Conservation (phyloP, 225 moss, liverwort and hornwort genomes). For the Rhytidiadelphus loreus region DNA sequence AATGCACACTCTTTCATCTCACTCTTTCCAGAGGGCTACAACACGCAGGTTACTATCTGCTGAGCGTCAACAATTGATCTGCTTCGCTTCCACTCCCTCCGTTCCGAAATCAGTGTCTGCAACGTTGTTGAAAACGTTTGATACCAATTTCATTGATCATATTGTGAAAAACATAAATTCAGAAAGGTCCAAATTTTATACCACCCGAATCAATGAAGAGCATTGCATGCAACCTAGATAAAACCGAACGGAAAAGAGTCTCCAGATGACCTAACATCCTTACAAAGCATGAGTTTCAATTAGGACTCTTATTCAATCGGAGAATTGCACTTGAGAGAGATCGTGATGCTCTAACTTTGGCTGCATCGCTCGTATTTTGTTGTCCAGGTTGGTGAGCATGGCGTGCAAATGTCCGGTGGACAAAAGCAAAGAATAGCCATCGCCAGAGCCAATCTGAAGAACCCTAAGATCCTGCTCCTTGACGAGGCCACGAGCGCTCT, state of each 20-base stretch:
- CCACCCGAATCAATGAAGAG: background rate
- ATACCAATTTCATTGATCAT: background rate
- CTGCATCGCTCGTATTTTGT: background rate
- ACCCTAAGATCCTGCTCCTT: slow-evolving; percentile 41
- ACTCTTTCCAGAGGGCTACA: slow-evolving; percentile 32
- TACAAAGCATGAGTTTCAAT: background rate
- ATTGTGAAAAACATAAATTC: background rate
- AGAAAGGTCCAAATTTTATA: background rate
- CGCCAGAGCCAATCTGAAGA: slow-evolving; percentile 53
- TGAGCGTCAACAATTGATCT: background rate
- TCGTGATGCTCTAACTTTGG: background rate
- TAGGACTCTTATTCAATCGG: background rate
- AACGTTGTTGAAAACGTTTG: background rate
- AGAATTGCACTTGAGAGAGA: background rate
- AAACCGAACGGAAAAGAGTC: too few relatives aligned
- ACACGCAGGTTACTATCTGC: slow-evolving; percentile 22
- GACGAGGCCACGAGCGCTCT: slow-evolving; percentile 65
- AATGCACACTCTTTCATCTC: slow-evolving; percentile 44
- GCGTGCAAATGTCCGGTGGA: slow-evolving; percentile 64
- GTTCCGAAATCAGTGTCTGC: background rate
- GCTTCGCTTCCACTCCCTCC: background rate
- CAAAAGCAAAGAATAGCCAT: slow-evolving; percentile 67
- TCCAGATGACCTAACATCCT: background rate
- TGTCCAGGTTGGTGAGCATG: slow-evolving; percentile 47
- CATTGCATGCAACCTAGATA: too few relatives aligned